A percentile compares a stretch with the other conserved stretches of the same genome.
These are phyloP conservation scores for Trifolium pratense DNA, from an alignment of 306 rosid genomes.

Conservation along the genomic window DNA sequence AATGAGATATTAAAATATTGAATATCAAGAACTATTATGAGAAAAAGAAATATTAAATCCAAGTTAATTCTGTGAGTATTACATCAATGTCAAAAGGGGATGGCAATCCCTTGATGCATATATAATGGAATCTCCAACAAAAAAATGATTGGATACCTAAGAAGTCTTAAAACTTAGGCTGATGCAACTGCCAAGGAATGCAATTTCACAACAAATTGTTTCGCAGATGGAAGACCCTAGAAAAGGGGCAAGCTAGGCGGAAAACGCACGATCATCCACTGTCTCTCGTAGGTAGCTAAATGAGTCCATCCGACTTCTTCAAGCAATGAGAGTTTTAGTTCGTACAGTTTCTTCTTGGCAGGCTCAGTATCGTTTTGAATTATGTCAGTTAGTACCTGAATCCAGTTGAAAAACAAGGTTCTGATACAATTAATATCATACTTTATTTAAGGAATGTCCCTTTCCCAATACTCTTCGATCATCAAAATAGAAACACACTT, in stretches of 20 bases:
- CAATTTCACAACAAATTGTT: background rate
- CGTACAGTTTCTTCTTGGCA: constrained; percentile 80
- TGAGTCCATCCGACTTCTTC: constrained; percentile 90
- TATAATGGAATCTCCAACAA: background rate
- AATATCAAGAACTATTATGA: background rate
- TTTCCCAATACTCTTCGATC: background rate
- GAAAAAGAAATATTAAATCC: background rate
- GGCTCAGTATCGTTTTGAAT: constrained; percentile 70
- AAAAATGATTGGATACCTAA: background rate
- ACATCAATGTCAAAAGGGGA: background rate
- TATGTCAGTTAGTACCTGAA: constrained; percentile 69
- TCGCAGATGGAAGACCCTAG: constrained; percentile 33
- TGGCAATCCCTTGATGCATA: background rate
- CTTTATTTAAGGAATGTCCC: background rate
- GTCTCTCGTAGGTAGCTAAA: constrained; percentile 65
- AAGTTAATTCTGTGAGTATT: background rate
- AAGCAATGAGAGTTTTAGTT: constrained; percentile 74
- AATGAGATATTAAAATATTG: background rate
- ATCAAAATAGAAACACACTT: background rate
- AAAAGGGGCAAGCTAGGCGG: constrained; percentile 81
- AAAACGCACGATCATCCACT: constrained; percentile 89
- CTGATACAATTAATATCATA: constrained; percentile 9
- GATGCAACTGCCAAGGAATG: constrained; percentile 20
- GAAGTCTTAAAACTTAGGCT: constrained; percentile 7
- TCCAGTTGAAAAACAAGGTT: constrained; percentile 11